Conservation (phyloP, 768 basidiomycete species). For the Tephrocybe sp. region DNA sequence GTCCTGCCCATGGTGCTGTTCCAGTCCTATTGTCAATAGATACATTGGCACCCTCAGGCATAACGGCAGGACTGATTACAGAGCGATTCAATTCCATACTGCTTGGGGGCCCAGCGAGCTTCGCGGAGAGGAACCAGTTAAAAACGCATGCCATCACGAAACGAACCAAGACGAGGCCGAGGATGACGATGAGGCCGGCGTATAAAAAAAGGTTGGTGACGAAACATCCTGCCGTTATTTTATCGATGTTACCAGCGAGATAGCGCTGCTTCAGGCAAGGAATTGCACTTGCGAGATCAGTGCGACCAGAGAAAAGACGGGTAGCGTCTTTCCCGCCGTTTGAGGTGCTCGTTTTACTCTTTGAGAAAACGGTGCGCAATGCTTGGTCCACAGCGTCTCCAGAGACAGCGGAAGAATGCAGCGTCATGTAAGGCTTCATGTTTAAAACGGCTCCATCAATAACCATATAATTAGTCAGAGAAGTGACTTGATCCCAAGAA, state of each 20-base stretch:
- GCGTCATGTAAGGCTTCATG: conserved; percentile 78
- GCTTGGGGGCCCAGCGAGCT: conserved; percentile 75
- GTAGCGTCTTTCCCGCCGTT: conserved; percentile 86
- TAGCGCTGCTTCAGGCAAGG: conserved; percentile 85
- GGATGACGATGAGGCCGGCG: conserved; percentile 85
- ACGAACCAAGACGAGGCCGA: conserved; percentile 85
- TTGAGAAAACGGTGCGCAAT: conserved; percentile 69
- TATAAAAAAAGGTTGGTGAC: conserved; percentile 88
- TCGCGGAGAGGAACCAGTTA: conserved; percentile 91
- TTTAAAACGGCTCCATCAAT: conserved; percentile 94
- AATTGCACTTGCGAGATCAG: conserved; percentile 62
- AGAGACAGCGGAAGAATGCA: conserved; percentile 65
- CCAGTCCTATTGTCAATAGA: conserved; percentile 90
- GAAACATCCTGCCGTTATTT: conserved; percentile 94
- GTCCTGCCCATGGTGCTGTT: conserved; percentile 90
- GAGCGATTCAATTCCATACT: conserved; percentile 70
- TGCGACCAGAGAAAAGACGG: conserved; percentile 74
- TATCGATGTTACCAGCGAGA: conserved; percentile 93
- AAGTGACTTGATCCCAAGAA: conserved; percentile 84
- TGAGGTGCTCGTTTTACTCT: conserved; percentile 36
- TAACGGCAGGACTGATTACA: conserved; percentile 91
- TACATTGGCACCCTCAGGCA: conserved; percentile 95
- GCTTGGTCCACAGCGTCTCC: conserved; percentile 79
- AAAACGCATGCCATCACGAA: conserved; percentile 97
- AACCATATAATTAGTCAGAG: conserved; percentile 75